Base-by-base conservation (phyloP, 371 early-diverging fungal species). In the Chytridium lagenaria region DNA sequence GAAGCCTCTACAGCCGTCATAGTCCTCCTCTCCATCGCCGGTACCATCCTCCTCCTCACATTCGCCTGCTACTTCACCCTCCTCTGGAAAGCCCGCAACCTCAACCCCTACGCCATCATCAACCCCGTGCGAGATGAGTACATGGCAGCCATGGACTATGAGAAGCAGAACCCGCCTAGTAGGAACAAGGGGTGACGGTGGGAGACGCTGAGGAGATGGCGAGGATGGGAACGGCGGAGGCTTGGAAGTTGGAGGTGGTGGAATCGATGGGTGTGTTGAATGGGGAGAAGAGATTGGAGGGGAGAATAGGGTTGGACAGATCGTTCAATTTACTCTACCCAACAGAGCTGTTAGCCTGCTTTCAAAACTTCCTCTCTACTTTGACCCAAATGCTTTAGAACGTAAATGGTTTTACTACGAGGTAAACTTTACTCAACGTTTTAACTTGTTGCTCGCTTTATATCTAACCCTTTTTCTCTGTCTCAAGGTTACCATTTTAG, bases 381-480 rank as follows among this genome's bases (percentile, higher is more conserved):
- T 61, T 15, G 61, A 61, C 23, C 61, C 61, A 5, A 12, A 34
- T 15, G 34, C 61, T 12, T 34, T 34, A 5, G 61, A 34, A 61
- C 16, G 61, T 5, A 61, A 34, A 28, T 61, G 61, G 61, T 61
- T 33, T 34, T 61, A 61, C 61, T 61, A 33, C 26, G 61, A 61
- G 36, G 55, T 55, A 26, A 15, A 55, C 26, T 23, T 28, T 26
- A 7, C 16, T 55, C 26, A 7, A 10, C 10, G 5, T 10, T 26
- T 5, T 26, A 26, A 28, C 26, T 55, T 16, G 5, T 15, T 7
- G 7, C 26, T 10, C 10, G 5, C 10, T 55, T 10, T 26, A n/a
- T n/a, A n/a, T n/a, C n/a, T n/a, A n/a, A n/a, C n/a, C n/a, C n/a
- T n/a, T n/a, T n/a, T n/a, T n/a, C n/a, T n/a, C n/a, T n/a, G n/a